Evolutionary conservation across 2,329 filamentous ascomycete genomes (phyloP).

Genomic region (Aspergillus costaricaensis): DNA sequence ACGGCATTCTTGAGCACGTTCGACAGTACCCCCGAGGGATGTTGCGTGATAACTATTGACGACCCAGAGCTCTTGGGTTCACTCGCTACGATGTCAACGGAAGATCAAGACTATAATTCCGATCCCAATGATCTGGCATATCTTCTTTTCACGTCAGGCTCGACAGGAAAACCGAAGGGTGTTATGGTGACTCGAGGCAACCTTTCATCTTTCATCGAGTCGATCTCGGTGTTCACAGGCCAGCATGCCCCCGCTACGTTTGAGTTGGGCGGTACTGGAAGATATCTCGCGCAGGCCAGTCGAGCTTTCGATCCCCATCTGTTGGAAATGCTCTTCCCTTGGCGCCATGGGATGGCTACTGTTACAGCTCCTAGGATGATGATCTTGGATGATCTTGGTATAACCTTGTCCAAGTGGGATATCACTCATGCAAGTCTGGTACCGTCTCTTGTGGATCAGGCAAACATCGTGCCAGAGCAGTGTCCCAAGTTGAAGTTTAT

Average conservation of each 20-base stretch:
- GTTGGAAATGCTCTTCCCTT: conserved; percentile 34
- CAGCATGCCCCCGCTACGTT: conserved; percentile 27
- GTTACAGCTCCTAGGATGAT: conserved; percentile 29
- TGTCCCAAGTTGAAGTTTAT: conserved; percentile 32
- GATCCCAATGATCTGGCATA: conserved; percentile 25
- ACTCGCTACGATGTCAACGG: conserved; percentile 19
- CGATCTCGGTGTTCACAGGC: conserved; percentile 29
- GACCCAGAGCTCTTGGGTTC: conserved; percentile 19
- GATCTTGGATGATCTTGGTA: conserved; percentile 30
- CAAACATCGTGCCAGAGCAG: conserved; percentile 24
- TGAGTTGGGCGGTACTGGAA: conserved; percentile 29
- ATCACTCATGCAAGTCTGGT: conserved; percentile 37
- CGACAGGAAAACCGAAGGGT: conserved; percentile 94
- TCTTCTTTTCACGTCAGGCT: conserved; percentile 90
- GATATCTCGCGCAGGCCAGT: conserved; percentile 37
- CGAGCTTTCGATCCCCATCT: conserved; percentile 37
- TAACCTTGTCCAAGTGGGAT: conserved; percentile 28
- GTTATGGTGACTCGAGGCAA: conserved; percentile 79
- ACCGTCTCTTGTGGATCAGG: conserved; percentile 30
- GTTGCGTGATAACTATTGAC: conserved; percentile 27
- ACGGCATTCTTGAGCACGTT: conserved; percentile 21
- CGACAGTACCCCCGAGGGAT: conserved; percentile 20
- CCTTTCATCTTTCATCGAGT: conserved; percentile 33
- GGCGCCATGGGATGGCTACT: conserved; percentile 32
- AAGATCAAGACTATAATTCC: conserved; percentile 18